Percentiles rank a stretch among this genome's conserved stretches.
Conservation (phyloP, 1,139 yeast genomes). For the Debaryomyces sp. region DNA sequence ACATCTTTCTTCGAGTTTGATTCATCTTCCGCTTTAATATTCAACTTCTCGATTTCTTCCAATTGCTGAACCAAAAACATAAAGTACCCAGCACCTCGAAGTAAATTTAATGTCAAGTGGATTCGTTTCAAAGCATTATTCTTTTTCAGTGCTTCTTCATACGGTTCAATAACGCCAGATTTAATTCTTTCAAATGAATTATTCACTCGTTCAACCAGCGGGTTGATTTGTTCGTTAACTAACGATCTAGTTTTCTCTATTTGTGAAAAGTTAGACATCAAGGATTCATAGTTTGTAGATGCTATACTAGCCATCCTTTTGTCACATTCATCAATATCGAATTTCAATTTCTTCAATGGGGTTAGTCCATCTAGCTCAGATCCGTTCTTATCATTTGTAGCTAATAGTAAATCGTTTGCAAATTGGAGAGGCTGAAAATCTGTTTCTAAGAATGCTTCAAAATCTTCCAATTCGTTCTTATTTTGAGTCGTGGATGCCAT, state of each 20-base stretch:
- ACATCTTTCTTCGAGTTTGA: constrained; percentile 22
- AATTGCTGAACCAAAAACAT: constrained; percentile 67
- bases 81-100: constrained; percentile 72
- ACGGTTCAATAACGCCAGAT: constrained; percentile 71
- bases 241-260: constrained; percentile 45
- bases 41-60: constrained; percentile 33
- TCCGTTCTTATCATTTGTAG: constrained; percentile 64
- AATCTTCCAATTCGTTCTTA: constrained; percentile 46
- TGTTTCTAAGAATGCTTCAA: constrained; percentile 61
- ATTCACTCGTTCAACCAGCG: constrained; percentile 60
- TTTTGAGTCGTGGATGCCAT: not conserved
- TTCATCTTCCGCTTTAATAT: constrained; percentile 17
- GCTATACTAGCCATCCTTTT: constrained; percentile 55
- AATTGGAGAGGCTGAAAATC: constrained; percentile 58
- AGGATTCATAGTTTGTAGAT: constrained; percentile 53
- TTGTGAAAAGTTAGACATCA: constrained; percentile 58
- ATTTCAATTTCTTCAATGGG: constrained; percentile 70
- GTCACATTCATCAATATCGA: constrained; percentile 75
- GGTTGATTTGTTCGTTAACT: constrained; percentile 44
- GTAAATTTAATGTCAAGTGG: constrained; percentile 67
- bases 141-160: constrained; percentile 57
- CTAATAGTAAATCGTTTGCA: constrained; percentile 68
- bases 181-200: constrained; percentile 67
- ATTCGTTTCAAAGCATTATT: constrained; percentile 68
- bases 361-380: constrained; percentile 68